Base-by-base conservation (phyloP, 148 eudicot species). In the Cornus florida region DNA sequence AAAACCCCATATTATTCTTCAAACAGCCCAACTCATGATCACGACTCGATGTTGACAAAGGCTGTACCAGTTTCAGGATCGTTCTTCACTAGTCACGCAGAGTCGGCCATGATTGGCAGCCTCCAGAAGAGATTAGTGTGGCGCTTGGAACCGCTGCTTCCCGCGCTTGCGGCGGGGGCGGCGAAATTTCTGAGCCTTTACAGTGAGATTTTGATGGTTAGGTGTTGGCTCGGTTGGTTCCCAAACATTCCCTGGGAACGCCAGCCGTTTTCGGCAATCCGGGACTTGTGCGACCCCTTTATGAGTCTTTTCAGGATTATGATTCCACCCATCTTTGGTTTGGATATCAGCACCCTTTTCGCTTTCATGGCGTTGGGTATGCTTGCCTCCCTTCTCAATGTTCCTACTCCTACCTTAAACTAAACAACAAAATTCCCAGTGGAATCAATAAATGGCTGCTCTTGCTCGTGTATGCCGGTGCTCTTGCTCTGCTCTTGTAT, bases 231-330 rank as follows among this genome's bases (percentile, higher is more conserved):
- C 5, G 14, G 62, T 57, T 57, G 62, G 62, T 57, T 62, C 66
- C 66, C 66, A 20, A 62, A 62, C 66, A 62, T 62, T 24, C 97
- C 94, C 0, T 93, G 97, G 97, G 97, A 93, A 20, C 77, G 87
- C 73, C 94, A 93, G 83, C 97, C 97, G 0, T 77, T 93, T 56
- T 86, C 91, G 13, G 97, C 97, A 1, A 84, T 93, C 77, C 83
- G 92, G 86, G 97, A 93, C 39, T 79, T 93, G 83, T 93, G 97
- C 77, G 97, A 93, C 82, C 97, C 97, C 2, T 93, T 87, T 78
- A 73, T 91, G 89, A 89, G 81, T 77, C 80, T 93, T 28, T 93
- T 93, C 48, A 78, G 93, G 82, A 87, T 86, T 66, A 86, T 93
- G 17, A 87, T 93, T 60, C 97, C 97, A 3, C 95, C 94, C 2